Base-by-base conservation (phyloP, 2,329 filamentous ascomycete genomes). In the Hymenoscyphus fructigenus region DNA sequence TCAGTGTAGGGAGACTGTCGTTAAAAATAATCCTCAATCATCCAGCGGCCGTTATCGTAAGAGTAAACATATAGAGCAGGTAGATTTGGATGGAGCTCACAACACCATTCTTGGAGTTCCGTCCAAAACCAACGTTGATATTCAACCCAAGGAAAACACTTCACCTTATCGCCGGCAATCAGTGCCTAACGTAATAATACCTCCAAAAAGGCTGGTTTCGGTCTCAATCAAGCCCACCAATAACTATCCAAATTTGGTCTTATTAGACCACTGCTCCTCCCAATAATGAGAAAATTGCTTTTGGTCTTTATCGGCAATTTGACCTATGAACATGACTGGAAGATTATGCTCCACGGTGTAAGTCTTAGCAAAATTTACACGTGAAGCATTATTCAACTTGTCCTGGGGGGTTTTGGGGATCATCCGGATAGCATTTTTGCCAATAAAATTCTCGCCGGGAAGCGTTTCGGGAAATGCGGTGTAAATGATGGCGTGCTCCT, bases 341-440 rank as follows among this genome's bases (percentile, higher is more conserved):
- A 72, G 60, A 29, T 72, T 71, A 50, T 71, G 66, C 47, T 73
- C 71, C 3, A 73, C 65, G 0, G 71, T 73, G 36, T 73, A 71
- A n/a, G 71, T 59, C 28, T 73, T 73, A 1, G 68, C 68, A 44
- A 70, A 73, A 36, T 73, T 73, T 2, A 73, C n/a, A 0, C 68
- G 61, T 28, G 69, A 71, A 4, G 53, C 47, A 1, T 2, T 0
- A 10, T 68, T 63, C 0, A 74, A 57, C 14, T 60, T 56, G 12
- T 73, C 36, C 4, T 62, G 38, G 0, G 17, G 14, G 4, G 10
- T 26, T 0, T 60, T 32, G 1, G 63, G 17, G 1, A 57, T 23
- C 29, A 73, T 59, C 9, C 26, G 29, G 20, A 74, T 61, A 2
- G 3, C 1, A 3, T 26, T 34, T 60, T 68, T 69, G 5, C 0